phyloP scores from a whole-genome alignment of 73 alveolate species.

The Halteria grandinella region DNA sequence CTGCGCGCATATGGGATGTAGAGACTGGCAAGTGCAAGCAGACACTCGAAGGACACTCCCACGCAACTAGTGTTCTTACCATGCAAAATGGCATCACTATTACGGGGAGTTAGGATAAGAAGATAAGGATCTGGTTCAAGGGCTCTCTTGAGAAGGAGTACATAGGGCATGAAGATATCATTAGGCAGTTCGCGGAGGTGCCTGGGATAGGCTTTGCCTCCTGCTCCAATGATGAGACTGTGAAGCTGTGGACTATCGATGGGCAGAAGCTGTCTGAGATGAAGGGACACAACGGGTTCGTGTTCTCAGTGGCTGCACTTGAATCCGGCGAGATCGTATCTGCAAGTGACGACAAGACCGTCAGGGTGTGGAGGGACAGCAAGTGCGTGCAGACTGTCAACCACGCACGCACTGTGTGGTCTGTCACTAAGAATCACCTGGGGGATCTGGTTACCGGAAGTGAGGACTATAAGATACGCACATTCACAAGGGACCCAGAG shows the following conservation, averaged over 20 bases:
- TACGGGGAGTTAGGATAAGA: conserved; percentile 96
- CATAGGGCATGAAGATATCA: conserved; percentile 97
- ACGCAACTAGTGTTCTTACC: conserved; percentile 95
- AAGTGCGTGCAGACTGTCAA: conserved; percentile 76
- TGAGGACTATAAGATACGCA: conserved; percentile 91
- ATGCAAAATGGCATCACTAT: conserved; percentile 80
- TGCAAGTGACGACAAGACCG: conserved; percentile 96
- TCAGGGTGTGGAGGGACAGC: conserved; percentile 95
- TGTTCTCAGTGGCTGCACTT: conserved; percentile 82
- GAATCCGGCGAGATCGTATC: conserved; percentile 78
- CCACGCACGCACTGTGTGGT: conserved; percentile 97
- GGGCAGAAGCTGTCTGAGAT: conserved; percentile 82
- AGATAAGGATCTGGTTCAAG: conserved; percentile 86
- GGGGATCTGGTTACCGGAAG: conserved; percentile 95
- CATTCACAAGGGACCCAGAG: conserved; percentile 82
- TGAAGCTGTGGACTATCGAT: conserved; percentile 90
- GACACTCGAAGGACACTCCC: conserved; percentile 91
- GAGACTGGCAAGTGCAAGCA: conserved; percentile 73
- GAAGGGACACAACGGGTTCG: conserved; percentile 95
- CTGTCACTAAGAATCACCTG: conserved; percentile 76
- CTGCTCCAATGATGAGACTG: conserved; percentile 94
- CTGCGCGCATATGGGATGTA: conserved; percentile 97
- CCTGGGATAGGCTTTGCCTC: conserved; percentile 91
- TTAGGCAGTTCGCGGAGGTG: conserved; percentile 82
- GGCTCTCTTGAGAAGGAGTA: conserved; percentile 73